Evolutionary conservation across 352 stramenopile species (phyloP).

Genomic region (Globisporangium nodosum): DNA sequence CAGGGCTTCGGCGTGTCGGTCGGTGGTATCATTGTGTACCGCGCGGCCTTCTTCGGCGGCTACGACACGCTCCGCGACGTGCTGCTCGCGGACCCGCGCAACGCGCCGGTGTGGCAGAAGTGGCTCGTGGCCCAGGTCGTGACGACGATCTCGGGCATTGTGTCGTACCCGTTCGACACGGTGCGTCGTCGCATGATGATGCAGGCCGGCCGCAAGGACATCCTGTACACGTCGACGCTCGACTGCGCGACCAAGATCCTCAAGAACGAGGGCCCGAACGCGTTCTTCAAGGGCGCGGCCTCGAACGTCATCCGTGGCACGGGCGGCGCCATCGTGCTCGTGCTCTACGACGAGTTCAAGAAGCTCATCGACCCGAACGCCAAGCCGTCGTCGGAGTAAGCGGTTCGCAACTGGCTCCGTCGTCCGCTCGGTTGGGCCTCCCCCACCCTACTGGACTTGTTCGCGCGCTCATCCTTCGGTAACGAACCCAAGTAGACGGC

Average conservation of each 20-base stretch:
- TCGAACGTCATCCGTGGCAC: conserved; percentile 99
- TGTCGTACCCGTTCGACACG: conserved; percentile 97
- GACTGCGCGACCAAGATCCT: conserved; percentile 98
- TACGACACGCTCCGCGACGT: conserved; percentile 96
- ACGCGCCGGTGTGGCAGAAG: conserved; percentile 85
- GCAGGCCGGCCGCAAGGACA: conserved; percentile 96
- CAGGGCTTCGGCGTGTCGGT: conserved; percentile 99
- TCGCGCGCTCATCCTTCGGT: conserved; percentile 2
- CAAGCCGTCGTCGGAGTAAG: conserved; percentile 54
- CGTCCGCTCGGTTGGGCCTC: background rate
- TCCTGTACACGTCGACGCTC: conserved; percentile 96
- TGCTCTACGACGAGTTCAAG: conserved; percentile 99
- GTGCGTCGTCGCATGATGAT: conserved; percentile 96
- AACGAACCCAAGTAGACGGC: conserved; percentile 9
- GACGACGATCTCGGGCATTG: conserved; percentile 87
- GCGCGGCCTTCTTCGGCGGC: conserved; percentile 97
- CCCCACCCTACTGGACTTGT: background rate
- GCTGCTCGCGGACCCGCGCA: conserved; percentile 78
- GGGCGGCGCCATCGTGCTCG: conserved; percentile 97
- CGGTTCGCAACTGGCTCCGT: background rate
- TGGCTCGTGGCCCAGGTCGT: conserved; percentile 91
- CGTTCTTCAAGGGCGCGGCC: conserved; percentile 99
- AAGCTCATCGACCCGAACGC: conserved; percentile 57
- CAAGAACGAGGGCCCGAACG: conserved; percentile 91
- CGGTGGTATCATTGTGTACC: conserved; percentile 98